These are phyloP conservation scores for Leptomonas pyrrhocoris DNA, from an alignment of 208 protist species.

Conservation along the genomic window DNA sequence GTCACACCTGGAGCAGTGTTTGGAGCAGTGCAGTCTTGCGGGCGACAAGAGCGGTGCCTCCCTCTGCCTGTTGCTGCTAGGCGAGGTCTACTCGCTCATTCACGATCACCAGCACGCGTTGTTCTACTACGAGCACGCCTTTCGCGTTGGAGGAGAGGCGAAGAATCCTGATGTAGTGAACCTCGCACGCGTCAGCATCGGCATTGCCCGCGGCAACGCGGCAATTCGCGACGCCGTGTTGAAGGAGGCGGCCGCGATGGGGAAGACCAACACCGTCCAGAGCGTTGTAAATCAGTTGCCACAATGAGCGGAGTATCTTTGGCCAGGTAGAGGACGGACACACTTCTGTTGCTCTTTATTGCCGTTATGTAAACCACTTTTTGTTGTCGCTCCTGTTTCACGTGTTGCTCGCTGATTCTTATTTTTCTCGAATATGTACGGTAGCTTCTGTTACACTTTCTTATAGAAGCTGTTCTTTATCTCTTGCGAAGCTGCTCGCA, in stretches of 20 bases:
- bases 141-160: slow-evolving; percentile 82
- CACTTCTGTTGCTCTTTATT: slow-evolving; percentile 20
- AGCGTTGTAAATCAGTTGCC: slow-evolving; percentile 64
- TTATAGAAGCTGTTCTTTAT: no score
- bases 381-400: no score
- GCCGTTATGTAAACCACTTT: no score
- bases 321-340: no score
- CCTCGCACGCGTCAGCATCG: slow-evolving; percentile 82
- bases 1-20: slow-evolving; percentile 76
- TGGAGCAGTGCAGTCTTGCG: slow-evolving; percentile 83
- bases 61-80: slow-evolving; percentile 85
- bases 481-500: no score
- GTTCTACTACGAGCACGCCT: slow-evolving; percentile 92
- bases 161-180: slow-evolving; percentile 68
- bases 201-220: slow-evolving; percentile 72
- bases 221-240: slow-evolving; percentile 70
- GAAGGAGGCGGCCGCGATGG: slow-evolving; percentile 62
- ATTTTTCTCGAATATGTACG: background rate
- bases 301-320: slow-evolving; percentile 23
- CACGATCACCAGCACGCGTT: slow-evolving; percentile 85
- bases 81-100: slow-evolving; percentile 85
- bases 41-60: slow-evolving; percentile 84
- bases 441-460: no score
- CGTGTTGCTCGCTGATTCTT: background rate
- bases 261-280: slow-evolving; percentile 55